Evolutionary conservation across 495 filamentous ascomycete genomes (phyloP), one percentile per base, ranked within the genome.

Genomic region (Hapsidospora chrysogenum): DNA sequence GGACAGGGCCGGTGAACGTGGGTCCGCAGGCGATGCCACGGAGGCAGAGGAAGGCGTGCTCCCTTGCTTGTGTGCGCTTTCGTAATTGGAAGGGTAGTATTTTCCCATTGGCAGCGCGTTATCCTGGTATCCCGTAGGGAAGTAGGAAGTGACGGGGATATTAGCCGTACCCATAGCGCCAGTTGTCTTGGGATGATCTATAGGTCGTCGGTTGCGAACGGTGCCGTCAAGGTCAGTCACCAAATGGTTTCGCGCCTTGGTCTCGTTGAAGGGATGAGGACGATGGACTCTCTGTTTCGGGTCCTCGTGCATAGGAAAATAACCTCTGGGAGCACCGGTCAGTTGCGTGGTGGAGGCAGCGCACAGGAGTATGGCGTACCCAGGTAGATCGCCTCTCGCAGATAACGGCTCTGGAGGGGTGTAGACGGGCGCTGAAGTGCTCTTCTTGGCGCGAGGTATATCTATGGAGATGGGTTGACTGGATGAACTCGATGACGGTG

Each of bases 61-160:
- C 40, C 38, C 37, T 49, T 53, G 38, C 47, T 43, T 37, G 42
- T 57, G 49, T 13, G 52, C 41, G 19, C 47, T 55, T 27, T 62
- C 56, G 48, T 63, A 69, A 47, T 68, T 68, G 11, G 60, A 52
- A 4, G 65, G 66, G 33, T 71, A 64, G 41, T 71, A 71, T 40
- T 68, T 69, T n/a, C 66, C 66, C 45, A 62, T 53, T 0, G 64
- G 63, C 15, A 66, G 45, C 18, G 41, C 46, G n/a, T 26, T 35
- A 17, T 52, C 49, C 34, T 55, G 49, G 13, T 40, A 33, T 11
- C 60, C 60, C 14, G 43, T 56, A 10, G 60, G 60, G 18, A 52
- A 47, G 36, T 62, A 63, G n/a, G 58, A 60, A 6, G 58, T 46
- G 18, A 63, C 50, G 1, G 54, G 57, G 0, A 54, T 60, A 25